Evolutionary conservation across 2,329 filamentous ascomycete species (phyloP).

Genomic region (Graphium sp.): DNA sequence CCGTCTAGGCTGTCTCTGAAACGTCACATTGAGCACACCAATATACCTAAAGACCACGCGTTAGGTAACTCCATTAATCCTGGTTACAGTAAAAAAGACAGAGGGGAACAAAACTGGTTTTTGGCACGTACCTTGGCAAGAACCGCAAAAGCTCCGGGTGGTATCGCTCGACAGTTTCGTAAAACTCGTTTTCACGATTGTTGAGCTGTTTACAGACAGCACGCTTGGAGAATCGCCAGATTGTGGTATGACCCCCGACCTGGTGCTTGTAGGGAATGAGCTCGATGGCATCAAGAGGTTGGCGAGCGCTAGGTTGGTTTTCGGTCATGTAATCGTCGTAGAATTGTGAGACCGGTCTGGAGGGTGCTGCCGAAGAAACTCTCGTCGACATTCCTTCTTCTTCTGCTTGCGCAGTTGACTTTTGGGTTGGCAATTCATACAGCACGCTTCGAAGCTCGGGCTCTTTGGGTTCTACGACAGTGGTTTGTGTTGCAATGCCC

Average conservation of each 20-base stretch:
- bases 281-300: constrained; percentile 78
- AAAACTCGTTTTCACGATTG: constrained; percentile 96
- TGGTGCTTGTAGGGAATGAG: constrained; percentile 95
- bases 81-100: constrained; percentile 2
- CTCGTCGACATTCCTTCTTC: too few species aligned
- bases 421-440: too few species aligned
- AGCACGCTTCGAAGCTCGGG: too few species aligned
- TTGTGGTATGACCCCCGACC: constrained; percentile 87
- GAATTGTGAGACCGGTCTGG: too few species aligned
- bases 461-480: too few species aligned
- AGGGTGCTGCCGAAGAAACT: too few species aligned
- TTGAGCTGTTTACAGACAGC: constrained; percentile 98
- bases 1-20: constrained; percentile 64
- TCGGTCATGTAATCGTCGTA: too few species aligned
- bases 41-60: constrained; percentile 56
- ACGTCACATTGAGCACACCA: constrained; percentile 89
- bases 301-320: constrained; percentile 16
- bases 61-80: not conserved
- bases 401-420: not conserved
- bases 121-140: constrained; percentile 55
- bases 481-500: too few species aligned
- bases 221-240: constrained; percentile 88
- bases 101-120: constrained; percentile 3
- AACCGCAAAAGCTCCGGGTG: constrained; percentile 85
- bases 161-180: constrained; percentile 83